phyloP scores from a whole-genome alignment of 164 flowering plant genomes.

The Platanus orientalis region DNA sequence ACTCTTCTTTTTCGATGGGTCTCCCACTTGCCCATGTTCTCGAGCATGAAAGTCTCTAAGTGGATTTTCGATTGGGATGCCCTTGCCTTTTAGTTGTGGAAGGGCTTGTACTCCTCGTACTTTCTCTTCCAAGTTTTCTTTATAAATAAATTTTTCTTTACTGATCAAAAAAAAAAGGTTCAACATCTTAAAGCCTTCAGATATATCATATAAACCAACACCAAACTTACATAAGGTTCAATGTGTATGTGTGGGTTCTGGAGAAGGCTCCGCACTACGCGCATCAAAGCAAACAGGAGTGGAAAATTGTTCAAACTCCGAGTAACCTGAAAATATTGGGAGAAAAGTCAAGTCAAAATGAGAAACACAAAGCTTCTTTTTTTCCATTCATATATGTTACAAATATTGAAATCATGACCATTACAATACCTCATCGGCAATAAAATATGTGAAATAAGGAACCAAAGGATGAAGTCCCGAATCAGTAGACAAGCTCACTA shows the following conservation, averaged over 20 bases:
- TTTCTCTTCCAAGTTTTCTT: no score
- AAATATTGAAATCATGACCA: background rate
- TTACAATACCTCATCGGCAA: constrained; percentile 84
- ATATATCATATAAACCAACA: constrained; percentile 3
- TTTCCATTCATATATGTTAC: background rate
- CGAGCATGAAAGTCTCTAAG: no score
- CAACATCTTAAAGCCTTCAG: no score
- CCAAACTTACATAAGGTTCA: constrained; percentile 92
- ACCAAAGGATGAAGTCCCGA: constrained; percentile 95
- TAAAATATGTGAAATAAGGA: constrained; percentile 84
- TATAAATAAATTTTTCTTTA: no score
- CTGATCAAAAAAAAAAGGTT: no score
- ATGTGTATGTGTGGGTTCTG: constrained; percentile 87
- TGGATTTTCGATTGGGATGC: no score
- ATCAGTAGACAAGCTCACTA: constrained; percentile 81
- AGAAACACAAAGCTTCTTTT: background rate
- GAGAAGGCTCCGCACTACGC: constrained; percentile 82
- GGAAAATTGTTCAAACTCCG: constrained; percentile 50
- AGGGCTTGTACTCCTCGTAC: no score
- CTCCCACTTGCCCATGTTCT: no score
- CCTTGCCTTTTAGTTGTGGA: no score
- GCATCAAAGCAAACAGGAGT: constrained; percentile 88
- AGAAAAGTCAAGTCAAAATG: background rate
- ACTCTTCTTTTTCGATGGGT: no score
- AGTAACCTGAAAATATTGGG: constrained; percentile 51